phyloP scores from a whole-genome alignment of 2,329 filamentous ascomycete genomes.

The Colletotrichum sp. region DNA sequence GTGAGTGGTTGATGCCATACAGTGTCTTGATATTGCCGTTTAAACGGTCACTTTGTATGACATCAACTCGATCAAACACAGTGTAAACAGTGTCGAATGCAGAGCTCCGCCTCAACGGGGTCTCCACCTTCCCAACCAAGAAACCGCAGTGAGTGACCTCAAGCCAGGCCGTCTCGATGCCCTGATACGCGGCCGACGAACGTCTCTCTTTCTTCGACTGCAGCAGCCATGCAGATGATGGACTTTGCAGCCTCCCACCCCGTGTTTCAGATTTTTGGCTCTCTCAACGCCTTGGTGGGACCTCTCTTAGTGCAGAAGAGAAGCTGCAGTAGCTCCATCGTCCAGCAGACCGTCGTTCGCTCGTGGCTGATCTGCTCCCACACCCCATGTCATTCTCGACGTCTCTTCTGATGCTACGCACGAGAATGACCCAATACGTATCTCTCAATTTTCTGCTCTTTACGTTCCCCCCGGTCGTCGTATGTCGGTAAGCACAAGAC shows the following conservation, averaged over 20 bases:
- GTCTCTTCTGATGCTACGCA: not conserved
- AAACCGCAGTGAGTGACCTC: not conserved
- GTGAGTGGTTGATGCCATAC: slow-evolving; percentile 6
- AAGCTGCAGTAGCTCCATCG: not conserved
- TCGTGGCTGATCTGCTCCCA: not conserved
- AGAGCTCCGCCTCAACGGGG: not conserved
- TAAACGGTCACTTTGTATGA: not conserved
- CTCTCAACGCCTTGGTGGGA: slow-evolving; percentile 6
- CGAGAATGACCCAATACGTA: not conserved
- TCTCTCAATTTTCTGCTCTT: not conserved
- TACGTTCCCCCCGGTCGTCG: not conserved
- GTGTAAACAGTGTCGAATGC: not conserved
- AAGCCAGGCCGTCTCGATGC: not conserved
- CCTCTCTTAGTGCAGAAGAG: not conserved
- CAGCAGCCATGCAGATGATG: not conserved
- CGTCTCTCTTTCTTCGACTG: not conserved
- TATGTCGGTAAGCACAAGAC: not conserved
- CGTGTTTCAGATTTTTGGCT: slow-evolving; percentile 7
- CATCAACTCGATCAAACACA: not conserved
- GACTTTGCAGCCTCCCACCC: not conserved
- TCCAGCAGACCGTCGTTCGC: not conserved
- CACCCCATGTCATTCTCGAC: not conserved
- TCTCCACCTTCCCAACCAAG: not conserved
- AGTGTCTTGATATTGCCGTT: not conserved
- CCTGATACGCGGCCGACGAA: slow-evolving; percentile 1